phyloP scores from a whole-genome alignment of 495 filamentous ascomycete species.

The Parmelia sp. region DNA sequence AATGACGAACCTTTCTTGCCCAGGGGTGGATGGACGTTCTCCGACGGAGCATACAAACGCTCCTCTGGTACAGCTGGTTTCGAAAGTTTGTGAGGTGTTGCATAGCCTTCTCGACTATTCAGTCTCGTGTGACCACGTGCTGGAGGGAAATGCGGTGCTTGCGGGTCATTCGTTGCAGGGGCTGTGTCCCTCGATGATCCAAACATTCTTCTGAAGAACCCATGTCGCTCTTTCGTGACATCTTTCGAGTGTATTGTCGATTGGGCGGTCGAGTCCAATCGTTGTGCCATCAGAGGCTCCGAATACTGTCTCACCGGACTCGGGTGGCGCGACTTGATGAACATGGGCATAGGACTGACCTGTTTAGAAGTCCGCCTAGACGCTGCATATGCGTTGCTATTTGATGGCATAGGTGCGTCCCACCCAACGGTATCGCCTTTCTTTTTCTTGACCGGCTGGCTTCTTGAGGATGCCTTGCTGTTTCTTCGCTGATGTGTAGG shows the following conservation, averaged over 20 bases:
- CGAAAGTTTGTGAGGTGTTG: conserved; percentile 15
- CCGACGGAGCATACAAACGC: conserved; percentile 38
- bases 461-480: conserved; percentile 58
- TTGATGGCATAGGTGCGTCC: conserved; percentile 9
- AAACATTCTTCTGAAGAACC: conserved; percentile 92
- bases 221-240: conserved; percentile 59
- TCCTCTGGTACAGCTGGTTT: conserved; percentile 21
- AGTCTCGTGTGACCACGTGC: conserved; percentile 3
- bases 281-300: conserved; percentile 13
- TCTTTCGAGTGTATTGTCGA: conserved; percentile 11
- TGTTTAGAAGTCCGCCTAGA: conserved; percentile 15
- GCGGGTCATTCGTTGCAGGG: conserved; percentile 17
- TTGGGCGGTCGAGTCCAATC: not conserved
- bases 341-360: conserved; percentile 12
- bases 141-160: conserved; percentile 10
- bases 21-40: conserved; percentile 49
- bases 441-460: conserved; percentile 25
- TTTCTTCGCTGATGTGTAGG: conserved; percentile 47
- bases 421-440: conserved; percentile 2
- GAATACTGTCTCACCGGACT: conserved; percentile 17
- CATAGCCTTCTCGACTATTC: conserved; percentile 12
- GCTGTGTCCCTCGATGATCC: conserved; percentile 49
- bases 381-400: conserved; percentile 9
- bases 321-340: conserved; percentile 14
- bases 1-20: conserved; percentile 89